A percentile compares a stretch with the other conserved stretches of the same genome.
These are phyloP conservation scores for Nicotiana knightiana DNA, from an alignment of 257 asterid genomes.

Conservation along the genomic window DNA sequence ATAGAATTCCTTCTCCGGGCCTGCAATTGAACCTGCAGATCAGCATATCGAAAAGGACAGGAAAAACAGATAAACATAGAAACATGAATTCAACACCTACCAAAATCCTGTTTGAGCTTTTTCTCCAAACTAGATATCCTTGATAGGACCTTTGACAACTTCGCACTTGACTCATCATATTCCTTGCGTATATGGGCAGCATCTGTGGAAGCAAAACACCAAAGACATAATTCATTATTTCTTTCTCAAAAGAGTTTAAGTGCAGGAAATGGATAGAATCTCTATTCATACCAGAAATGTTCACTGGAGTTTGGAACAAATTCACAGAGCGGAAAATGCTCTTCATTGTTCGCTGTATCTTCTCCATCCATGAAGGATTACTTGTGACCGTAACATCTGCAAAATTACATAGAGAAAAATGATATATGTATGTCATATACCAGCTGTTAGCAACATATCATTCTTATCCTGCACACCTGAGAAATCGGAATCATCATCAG, in stretches of 20 bases:
- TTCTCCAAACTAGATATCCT: conserved; percentile 77
- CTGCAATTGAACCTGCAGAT: conserved; percentile 41
- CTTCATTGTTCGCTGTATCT: conserved; percentile 67
- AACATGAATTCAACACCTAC: conserved; percentile 29
- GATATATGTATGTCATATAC: conserved; percentile 1
- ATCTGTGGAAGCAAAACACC: conserved; percentile 42
- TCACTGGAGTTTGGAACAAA: conserved; percentile 73
- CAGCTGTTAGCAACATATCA: not conserved
- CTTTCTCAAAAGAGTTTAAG: conserved; percentile 3
- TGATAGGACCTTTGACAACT: conserved; percentile 79
- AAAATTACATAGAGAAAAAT: conserved; percentile 22
- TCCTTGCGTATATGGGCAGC: conserved; percentile 84
- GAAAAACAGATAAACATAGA: not conserved
- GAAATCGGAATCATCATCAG: conserved; percentile 72
- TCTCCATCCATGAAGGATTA: conserved; percentile 80
- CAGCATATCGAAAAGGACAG: conserved; percentile 16
- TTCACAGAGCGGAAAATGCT: conserved; percentile 65
- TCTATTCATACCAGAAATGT: conserved; percentile 69
- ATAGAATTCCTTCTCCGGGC: conserved; percentile 86
- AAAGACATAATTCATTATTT: conserved; percentile 15
- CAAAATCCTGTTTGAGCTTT: conserved; percentile 88
- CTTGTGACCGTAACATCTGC: conserved; percentile 50
- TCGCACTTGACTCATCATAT: conserved; percentile 71
- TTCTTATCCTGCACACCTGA: conserved; percentile 42
- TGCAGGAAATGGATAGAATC: conserved; percentile 12